Conservation (phyloP, 2,329 filamentous ascomycete species). For the Colletotrichum plurivorum region DNA sequence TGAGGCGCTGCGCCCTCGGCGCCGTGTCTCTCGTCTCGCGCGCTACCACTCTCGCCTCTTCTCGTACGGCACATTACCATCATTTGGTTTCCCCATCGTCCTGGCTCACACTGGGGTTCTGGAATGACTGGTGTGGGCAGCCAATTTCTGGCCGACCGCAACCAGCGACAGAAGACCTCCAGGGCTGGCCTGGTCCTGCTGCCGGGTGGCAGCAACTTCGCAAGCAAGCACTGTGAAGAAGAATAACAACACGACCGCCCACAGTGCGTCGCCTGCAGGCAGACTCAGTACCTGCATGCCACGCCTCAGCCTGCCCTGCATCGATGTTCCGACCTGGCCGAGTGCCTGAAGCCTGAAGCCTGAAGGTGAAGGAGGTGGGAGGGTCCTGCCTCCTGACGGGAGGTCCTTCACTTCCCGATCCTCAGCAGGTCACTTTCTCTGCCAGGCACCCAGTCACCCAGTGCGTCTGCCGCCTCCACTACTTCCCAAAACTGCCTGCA, state of each 20-base stretch:
- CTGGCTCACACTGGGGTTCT: slow-evolving; percentile 33
- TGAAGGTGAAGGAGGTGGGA: no score
- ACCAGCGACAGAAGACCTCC: slow-evolving; percentile 1
- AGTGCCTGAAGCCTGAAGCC: slow-evolving; percentile 7
- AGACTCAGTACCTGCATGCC: slow-evolving; percentile 41
- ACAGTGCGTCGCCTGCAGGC: slow-evolving; percentile 27
- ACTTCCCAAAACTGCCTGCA: background rate
- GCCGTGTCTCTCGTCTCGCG: slow-evolving; percentile 31
- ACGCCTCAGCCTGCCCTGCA: slow-evolving; percentile 36
- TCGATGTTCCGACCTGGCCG: slow-evolving; percentile 26
- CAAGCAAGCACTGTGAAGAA: slow-evolving; percentile 19
- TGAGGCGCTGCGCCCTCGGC: slow-evolving; percentile 25
- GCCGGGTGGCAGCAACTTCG: background rate
- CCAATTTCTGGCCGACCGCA: slow-evolving; percentile 37
- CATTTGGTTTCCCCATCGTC: slow-evolving; percentile 17
- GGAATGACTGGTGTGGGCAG: slow-evolving; percentile 39
- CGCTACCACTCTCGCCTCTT: slow-evolving; percentile 5
- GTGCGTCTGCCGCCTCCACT: background rate
- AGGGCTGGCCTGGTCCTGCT: no score
- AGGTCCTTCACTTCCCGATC: background rate
- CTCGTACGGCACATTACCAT: slow-evolving; percentile 26
- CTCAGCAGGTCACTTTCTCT: slow-evolving; percentile 2
- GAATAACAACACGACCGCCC: slow-evolving; percentile 8
- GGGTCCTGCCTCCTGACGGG: background rate
- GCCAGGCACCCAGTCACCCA: slow-evolving; percentile 23